A percentile compares a stretch with the other conserved stretches of the same genome.
These are phyloP conservation scores for Conticribra guillardii DNA, from an alignment of 108 stramenopile genomes.

Conservation along the genomic window DNA sequence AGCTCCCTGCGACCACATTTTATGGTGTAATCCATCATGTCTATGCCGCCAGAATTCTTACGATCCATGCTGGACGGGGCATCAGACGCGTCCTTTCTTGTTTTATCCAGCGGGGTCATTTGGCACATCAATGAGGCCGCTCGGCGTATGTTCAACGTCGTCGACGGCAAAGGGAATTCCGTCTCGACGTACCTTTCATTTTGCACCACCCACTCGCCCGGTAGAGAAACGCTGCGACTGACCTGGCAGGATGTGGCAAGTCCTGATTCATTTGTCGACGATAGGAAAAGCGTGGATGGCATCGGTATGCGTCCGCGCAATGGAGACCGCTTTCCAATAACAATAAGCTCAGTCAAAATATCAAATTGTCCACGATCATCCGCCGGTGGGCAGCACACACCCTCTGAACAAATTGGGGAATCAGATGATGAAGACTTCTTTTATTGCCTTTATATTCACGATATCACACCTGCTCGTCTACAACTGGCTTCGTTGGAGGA, in stretches of 20 bases:
- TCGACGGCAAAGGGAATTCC: not conserved
- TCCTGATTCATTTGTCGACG: not conserved
- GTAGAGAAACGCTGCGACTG: not conserved
- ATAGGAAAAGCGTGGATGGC: not conserved
- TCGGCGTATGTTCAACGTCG: conserved; percentile 17
- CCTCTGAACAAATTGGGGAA: not conserved
- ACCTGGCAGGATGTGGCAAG: not conserved
- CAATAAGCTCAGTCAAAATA: not conserved
- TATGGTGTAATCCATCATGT: too few relatives aligned
- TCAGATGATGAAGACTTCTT: not conserved
- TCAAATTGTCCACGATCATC: not conserved
- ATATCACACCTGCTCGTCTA: conserved; percentile 1
- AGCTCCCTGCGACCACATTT: too few relatives aligned
- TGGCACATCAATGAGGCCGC: conserved; percentile 35
- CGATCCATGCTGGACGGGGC: conserved; percentile 28
- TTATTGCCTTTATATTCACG: not conserved
- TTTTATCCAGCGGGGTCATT: conserved; percentile 27
- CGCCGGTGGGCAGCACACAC: not conserved
- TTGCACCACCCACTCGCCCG: not conserved
- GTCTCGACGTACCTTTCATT: conserved; percentile 2
- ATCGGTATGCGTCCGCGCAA: not conserved
- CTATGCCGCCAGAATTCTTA: conserved; percentile 29
- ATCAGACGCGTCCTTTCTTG: conserved; percentile 22
- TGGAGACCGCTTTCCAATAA: not conserved
- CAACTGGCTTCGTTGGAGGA: not conserved